A percentile compares a stretch with the other conserved stretches of the same genome.
Conservation (phyloP, 768 basidiomycete species). For the Stropharia rugosoannulata region DNA sequence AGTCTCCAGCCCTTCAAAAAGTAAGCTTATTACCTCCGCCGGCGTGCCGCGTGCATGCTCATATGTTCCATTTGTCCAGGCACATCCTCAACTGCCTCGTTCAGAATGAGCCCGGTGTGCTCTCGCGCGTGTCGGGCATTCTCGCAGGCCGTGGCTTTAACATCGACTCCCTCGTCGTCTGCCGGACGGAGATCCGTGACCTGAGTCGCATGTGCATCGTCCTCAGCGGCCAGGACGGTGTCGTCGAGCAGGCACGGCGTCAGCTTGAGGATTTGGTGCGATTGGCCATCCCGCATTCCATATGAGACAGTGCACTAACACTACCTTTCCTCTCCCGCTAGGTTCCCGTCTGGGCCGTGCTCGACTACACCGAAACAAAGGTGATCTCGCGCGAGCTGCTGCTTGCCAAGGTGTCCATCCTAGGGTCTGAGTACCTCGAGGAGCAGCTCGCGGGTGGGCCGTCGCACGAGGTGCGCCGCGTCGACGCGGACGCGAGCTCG, state of each 20-base stretch:
- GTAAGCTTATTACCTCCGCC: conserved; percentile 40
- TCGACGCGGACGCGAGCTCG: conserved; percentile 13
- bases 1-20: conserved; percentile 92
- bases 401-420: conserved; percentile 94
- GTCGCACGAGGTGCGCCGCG: conserved; percentile 70
- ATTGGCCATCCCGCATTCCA: conserved; percentile 12
- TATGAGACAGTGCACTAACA: background rate
- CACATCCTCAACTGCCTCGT: conserved; percentile 97
- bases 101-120: conserved; percentile 99
- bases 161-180: conserved; percentile 97
- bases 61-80: conserved; percentile 38
- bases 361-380: conserved; percentile 94
- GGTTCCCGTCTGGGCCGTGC: conserved; percentile 99
- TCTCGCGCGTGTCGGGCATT: conserved; percentile 96
- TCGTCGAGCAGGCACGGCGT: conserved; percentile 94
- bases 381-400: conserved; percentile 92
- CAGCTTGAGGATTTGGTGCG: conserved; percentile 95
- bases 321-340: conserved; percentile 26
- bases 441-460: conserved; percentile 87
- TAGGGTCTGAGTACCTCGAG: conserved; percentile 95
- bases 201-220: conserved; percentile 98
- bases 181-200: conserved; percentile 96
- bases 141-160: conserved; percentile 98
- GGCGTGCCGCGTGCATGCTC: conserved; percentile 4
- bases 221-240: conserved; percentile 93